phyloP scores from a whole-genome alignment of 441 rosid species.

The Populus trichocarpa region DNA sequence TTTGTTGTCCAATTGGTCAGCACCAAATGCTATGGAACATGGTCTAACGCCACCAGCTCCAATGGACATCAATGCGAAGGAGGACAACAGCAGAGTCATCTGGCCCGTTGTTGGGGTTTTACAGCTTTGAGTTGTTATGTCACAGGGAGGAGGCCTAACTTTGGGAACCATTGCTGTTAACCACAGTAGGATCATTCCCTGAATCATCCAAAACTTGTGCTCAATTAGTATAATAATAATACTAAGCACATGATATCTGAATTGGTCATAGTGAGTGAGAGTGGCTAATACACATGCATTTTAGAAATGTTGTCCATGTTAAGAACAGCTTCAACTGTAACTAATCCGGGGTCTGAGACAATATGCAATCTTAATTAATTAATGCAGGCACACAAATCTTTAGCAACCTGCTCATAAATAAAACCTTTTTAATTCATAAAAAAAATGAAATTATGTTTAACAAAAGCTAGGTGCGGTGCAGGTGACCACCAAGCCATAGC shows the following conservation, averaged over 20 bases:
- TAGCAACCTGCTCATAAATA: no score
- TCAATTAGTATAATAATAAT: not conserved
- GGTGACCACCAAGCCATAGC: not conserved
- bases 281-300: not conserved
- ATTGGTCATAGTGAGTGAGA: no score
- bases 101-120: conserved; percentile 49
- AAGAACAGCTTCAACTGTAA: not conserved
- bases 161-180: conserved; percentile 66
- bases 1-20: conserved; percentile 70
- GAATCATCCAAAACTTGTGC: conserved; percentile 11
- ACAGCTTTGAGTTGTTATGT: conserved; percentile 35
- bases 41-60: conserved; percentile 96
- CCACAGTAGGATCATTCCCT: conserved; percentile 78
- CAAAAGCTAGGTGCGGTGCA: not conserved
- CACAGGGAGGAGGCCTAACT: conserved; percentile 56
- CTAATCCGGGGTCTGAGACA: not conserved
- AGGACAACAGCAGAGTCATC: conserved; percentile 42
- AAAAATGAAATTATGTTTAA: not conserved
- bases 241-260: not conserved
- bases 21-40: conserved; percentile 91
- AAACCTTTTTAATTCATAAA: no score
- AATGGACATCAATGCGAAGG: conserved; percentile 66
- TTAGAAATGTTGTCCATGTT: not conserved
- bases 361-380: not conserved
- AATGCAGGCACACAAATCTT: not conserved